phyloP scores from a whole-genome alignment of 306 rosid genomes.

The Fagus sylvatica region DNA sequence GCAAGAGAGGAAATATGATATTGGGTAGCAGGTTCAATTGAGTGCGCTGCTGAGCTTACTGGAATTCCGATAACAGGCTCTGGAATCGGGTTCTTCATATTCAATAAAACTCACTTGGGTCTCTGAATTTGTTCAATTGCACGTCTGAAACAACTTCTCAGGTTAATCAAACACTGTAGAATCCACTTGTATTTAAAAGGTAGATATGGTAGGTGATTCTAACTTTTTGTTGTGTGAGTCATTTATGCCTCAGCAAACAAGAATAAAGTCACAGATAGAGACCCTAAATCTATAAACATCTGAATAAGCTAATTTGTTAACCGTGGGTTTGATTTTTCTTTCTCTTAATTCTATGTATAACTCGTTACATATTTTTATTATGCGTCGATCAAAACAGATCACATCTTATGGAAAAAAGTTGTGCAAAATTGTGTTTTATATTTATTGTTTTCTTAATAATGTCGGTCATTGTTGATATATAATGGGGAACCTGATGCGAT shows the following conservation, averaged over 20 bases:
- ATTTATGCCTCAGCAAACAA: constrained; percentile 40
- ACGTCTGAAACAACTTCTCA: neutral
- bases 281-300: neutral
- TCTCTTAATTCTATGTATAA: too few species aligned
- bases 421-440: too few species aligned
- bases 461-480: too few species aligned
- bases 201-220: constrained; percentile 8
- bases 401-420: too few species aligned
- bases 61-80: constrained; percentile 40
- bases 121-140: neutral
- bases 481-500: too few species aligned
- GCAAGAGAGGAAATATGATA: constrained; percentile 30
- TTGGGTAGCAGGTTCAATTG: constrained; percentile 39
- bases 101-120: neutral
- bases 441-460: too few species aligned
- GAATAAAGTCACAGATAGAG: constrained; percentile 22
- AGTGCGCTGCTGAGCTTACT: constrained; percentile 19
- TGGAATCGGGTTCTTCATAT: constrained; percentile 47
- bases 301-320: neutral
- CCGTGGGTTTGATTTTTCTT: constrained; percentile 40
- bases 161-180: constrained; percentile 26
- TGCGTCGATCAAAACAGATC: too few species aligned
- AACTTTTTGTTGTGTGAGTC: constrained; percentile 42
- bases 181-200: constrained; percentile 24
- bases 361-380: too few species aligned